Percentiles rank a stretch among this genome's conserved stretches.
Evolutionary conservation across 2,329 filamentous ascomycete species (phyloP).

Genomic region (Penicillium decumbens): DNA sequence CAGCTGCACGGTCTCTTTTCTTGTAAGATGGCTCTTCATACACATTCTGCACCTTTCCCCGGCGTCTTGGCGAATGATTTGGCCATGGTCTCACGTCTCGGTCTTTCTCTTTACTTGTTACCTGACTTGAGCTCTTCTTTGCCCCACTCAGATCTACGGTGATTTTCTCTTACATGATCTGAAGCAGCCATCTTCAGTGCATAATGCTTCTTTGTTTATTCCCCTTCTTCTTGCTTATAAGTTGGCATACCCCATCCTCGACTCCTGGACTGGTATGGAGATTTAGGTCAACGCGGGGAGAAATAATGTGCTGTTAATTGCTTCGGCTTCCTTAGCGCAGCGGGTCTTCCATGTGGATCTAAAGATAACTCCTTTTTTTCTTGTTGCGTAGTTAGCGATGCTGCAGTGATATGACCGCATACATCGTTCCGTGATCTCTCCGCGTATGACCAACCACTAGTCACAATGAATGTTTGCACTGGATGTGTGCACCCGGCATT

Average conservation of each 20-base stretch:
- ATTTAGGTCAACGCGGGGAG: background rate
- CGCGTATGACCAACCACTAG: too few relatives aligned
- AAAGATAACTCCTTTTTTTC: background rate
- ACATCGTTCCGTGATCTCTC: background rate
- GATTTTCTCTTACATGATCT: background rate
- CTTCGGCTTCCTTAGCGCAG: background rate
- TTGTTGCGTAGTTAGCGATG: slow-evolving; percentile 2
- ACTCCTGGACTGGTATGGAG: background rate
- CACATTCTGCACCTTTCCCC: slow-evolving; percentile 6
- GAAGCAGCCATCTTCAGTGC: background rate
- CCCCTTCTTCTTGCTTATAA: background rate
- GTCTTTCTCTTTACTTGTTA: background rate
- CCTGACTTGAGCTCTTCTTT: background rate
- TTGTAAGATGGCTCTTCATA: slow-evolving; percentile 13
- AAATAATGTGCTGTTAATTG: background rate
- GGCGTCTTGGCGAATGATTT: slow-evolving; percentile 13
- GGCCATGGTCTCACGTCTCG: background rate
- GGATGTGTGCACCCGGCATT: too few relatives aligned
- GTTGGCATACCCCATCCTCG: slow-evolving; percentile 1
- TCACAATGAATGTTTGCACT: too few relatives aligned
- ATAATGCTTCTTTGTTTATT: background rate
- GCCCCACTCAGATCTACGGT: background rate
- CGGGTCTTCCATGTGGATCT: background rate
- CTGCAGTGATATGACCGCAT: slow-evolving; percentile 4
- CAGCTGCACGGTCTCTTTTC: slow-evolving; percentile 1